These are phyloP conservation scores for Talaromyces sp. DNA, from an alignment of 2,329 filamentous ascomycete species.

Conservation along the genomic window DNA sequence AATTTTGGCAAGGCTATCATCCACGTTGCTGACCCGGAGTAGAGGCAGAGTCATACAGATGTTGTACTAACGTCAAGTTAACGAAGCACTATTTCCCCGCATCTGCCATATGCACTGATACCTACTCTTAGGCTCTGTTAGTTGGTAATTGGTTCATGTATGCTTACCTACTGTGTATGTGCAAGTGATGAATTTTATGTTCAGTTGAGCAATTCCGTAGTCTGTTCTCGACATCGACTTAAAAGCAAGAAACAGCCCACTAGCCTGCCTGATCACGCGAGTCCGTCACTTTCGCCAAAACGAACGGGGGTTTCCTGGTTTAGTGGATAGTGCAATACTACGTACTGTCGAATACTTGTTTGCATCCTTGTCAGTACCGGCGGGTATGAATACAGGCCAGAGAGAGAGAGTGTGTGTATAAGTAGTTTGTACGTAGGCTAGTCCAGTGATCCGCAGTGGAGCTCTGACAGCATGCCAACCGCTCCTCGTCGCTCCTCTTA, in stretches of 20 bases:
- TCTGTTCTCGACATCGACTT: too few relatives aligned
- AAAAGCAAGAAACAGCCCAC: too few relatives aligned
- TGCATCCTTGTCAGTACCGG: not conserved
- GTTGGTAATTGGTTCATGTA: not conserved
- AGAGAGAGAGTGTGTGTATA: not conserved
- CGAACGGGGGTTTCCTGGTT: not conserved
- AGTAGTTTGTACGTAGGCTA: not conserved
- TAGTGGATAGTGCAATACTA: not conserved
- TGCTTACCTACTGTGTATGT: too few relatives aligned
- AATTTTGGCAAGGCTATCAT: constrained; percentile 85
- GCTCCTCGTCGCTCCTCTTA: constrained; percentile 54
- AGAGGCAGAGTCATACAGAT: not conserved
- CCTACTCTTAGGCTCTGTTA: not conserved
- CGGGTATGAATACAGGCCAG: not conserved
- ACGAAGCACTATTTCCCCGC: constrained; percentile 10
- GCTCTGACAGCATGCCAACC: constrained; percentile 18
- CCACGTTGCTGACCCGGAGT: constrained; percentile 40
- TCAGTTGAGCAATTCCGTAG: too few relatives aligned
- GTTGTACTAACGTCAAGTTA: too few relatives aligned
- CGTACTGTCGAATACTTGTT: not conserved
- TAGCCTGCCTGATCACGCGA: too few relatives aligned
- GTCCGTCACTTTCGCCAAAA: too few relatives aligned
- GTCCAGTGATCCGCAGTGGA: constrained; percentile 6
- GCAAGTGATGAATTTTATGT: too few relatives aligned
- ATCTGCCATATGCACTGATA: constrained; percentile 2